Evolutionary conservation across 805 yeast genomes (phyloP).

Genomic region (Cyberlindnera lachancei): DNA sequence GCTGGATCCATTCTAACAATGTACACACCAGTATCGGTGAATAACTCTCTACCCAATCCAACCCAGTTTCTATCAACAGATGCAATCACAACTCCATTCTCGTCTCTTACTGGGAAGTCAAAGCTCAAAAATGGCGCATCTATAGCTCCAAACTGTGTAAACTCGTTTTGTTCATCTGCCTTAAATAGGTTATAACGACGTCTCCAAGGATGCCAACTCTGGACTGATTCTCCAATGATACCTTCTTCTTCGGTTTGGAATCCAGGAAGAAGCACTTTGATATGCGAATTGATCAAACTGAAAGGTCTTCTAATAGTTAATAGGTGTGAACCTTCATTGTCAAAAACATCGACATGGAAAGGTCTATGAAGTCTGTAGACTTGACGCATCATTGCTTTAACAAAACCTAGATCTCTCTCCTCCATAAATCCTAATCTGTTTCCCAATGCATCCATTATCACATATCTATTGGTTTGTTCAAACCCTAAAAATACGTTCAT

Average conservation of each 20-base stretch:
- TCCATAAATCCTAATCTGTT: conserved; percentile 69
- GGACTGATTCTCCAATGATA: conserved; percentile 78
- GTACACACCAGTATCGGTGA: conserved; percentile 93
- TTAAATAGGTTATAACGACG: conserved; percentile 76
- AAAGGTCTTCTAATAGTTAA: conserved; percentile 75
- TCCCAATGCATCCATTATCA: conserved; percentile 67
- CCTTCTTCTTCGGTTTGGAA: conserved; percentile 34
- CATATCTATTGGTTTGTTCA: conserved; percentile 83
- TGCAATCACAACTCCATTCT: conserved; percentile 51
- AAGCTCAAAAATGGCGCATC: conserved; percentile 85
- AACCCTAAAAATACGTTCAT: conserved; percentile 84
- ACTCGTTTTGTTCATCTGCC: conserved; percentile 30
- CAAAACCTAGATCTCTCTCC: conserved; percentile 57
- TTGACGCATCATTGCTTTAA: conserved; percentile 72
- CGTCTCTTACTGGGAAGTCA: conserved; percentile 72
- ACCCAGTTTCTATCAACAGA: conserved; percentile 91
- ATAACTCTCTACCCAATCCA: conserved; percentile 85
- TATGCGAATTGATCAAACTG: conserved; percentile 82
- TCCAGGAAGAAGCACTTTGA: conserved; percentile 63
- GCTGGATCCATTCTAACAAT: conserved; percentile 75
- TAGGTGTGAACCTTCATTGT: conserved; percentile 50
- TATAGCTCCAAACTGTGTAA: conserved; percentile 76
- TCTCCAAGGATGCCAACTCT: conserved; percentile 94
- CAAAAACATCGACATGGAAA: conserved; percentile 64
- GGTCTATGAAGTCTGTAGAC: conserved; percentile 83